Conservation (phyloP, 148 eudicot genomes). For the Beta vulgaris region DNA sequence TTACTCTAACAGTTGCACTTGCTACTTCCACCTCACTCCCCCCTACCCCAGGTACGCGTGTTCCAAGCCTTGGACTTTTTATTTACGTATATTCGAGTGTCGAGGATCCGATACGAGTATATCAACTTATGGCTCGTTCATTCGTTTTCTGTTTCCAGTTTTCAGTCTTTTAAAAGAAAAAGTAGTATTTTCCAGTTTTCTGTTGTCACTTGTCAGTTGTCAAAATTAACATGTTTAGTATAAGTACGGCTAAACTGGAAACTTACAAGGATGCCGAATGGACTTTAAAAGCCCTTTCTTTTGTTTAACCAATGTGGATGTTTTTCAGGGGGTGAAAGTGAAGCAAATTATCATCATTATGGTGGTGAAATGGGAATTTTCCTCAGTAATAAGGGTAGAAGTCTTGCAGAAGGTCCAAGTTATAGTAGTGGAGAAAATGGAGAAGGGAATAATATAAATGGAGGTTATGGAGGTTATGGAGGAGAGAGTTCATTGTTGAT, state of each 20-base stretch:
- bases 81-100: too few relatives aligned
- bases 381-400: background rate
- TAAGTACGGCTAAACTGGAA: too few relatives aligned
- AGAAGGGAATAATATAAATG: background rate
- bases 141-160: too few relatives aligned
- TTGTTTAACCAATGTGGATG: background rate
- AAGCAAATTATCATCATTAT: background rate
- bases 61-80: too few relatives aligned
- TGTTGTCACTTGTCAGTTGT: too few relatives aligned
- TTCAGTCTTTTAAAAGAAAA: too few relatives aligned
- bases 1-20: constrained; percentile 5
- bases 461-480: constrained; percentile 22
- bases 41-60: constrained; percentile 35
- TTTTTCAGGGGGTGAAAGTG: constrained; percentile 11
- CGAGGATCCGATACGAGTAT: too few relatives aligned
- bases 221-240: too few relatives aligned
- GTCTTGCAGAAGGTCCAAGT: constrained; percentile 16
- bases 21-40: constrained; percentile 17
- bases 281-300: too few relatives aligned
- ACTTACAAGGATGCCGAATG: too few relatives aligned
- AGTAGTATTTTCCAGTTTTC: too few relatives aligned
- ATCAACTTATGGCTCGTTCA: too few relatives aligned
- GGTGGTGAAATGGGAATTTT: background rate
- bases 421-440: constrained; percentile 16
- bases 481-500: constrained; percentile 25